Percentiles rank a stretch among this genome's conserved stretches.
These are phyloP conservation scores for Cryptosporidium meleagridis DNA, from an alignment of 169 alveolate genomes.

Conservation along the genomic window DNA sequence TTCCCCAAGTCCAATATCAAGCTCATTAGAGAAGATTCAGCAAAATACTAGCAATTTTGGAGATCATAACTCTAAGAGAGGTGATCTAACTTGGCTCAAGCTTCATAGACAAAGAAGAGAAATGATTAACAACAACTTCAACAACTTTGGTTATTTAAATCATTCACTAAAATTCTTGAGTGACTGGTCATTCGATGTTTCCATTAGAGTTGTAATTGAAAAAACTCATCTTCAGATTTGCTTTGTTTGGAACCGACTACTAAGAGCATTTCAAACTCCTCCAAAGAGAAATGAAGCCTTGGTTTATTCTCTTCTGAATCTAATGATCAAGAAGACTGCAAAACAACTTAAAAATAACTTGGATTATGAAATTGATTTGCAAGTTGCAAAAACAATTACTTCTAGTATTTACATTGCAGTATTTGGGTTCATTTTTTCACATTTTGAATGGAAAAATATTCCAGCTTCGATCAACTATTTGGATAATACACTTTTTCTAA, in stretches of 20 bases:
- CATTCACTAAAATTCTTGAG: slow-evolving; percentile 23
- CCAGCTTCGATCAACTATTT: slow-evolving; percentile 14
- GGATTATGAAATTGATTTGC: not conserved
- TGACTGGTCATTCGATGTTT: slow-evolving; percentile 32
- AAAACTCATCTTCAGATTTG: slow-evolving; percentile 56
- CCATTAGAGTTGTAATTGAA: slow-evolving; percentile 33
- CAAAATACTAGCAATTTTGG: not conserved
- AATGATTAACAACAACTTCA: not conserved
- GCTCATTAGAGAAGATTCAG: not conserved
- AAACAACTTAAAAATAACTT: not conserved
- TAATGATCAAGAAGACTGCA: slow-evolving; percentile 20
- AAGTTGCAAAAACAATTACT: slow-evolving; percentile 6
- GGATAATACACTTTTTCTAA: not conserved
- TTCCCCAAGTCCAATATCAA: not conserved
- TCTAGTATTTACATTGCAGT: slow-evolving; percentile 18
- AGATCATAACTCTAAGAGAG: slow-evolving; percentile 54
- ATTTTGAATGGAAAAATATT: slow-evolving; percentile 49
- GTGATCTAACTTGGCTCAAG: slow-evolving; percentile 45
- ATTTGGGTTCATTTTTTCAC: slow-evolving; percentile 54
- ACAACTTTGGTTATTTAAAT: slow-evolving; percentile 24
- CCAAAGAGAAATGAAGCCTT: slow-evolving; percentile 39
- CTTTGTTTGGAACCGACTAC: slow-evolving; percentile 31
- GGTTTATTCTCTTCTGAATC: slow-evolving; percentile 30
- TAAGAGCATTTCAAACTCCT: slow-evolving; percentile 37
- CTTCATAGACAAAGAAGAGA: slow-evolving; percentile 19